A percentile compares a stretch with the other conserved stretches of the same genome.
Evolutionary conservation across 169 alveolate species (phyloP).

Genomic region (Eimeria brunetti): DNA sequence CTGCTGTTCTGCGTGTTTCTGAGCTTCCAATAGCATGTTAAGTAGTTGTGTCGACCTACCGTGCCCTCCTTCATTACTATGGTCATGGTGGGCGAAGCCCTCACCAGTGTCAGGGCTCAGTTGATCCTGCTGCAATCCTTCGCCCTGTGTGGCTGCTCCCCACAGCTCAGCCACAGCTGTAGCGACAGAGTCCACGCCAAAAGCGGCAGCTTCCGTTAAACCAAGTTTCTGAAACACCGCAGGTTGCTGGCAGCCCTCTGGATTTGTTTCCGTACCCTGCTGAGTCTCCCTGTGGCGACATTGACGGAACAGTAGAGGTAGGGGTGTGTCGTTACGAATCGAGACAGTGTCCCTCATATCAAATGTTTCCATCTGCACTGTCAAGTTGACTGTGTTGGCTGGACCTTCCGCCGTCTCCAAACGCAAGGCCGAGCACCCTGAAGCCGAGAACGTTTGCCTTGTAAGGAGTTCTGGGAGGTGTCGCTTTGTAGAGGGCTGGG

Average conservation of each 20-base stretch:
- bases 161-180: constrained; percentile 55
- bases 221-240: constrained; percentile 30
- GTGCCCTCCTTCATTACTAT: not conserved
- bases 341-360: constrained; percentile 39
- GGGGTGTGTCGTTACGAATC: constrained; percentile 29
- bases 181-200: constrained; percentile 61
- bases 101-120: not conserved
- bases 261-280: not conserved
- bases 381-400: constrained; percentile 47
- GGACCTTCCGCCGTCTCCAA: constrained; percentile 27
- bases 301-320: constrained; percentile 28
- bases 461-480: not conserved
- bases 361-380: constrained; percentile 2
- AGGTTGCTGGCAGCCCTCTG: not conserved
- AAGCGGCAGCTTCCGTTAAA: constrained; percentile 35
- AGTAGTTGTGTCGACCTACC: constrained; percentile 7
- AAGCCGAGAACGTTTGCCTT: not conserved
- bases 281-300: constrained; percentile 35
- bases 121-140: constrained; percentile 3
- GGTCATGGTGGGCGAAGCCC: not conserved
- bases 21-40: constrained; percentile 51
- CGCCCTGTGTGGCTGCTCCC: constrained; percentile 44
- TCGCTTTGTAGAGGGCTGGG: not conserved
- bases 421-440: constrained; percentile 58
- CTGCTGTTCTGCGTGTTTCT: constrained; percentile 27